Percentiles rank a stretch among this genome's conserved stretches.
Conservation (phyloP, 495 filamentous ascomycete genomes). For the Hyphodiscus hymeniophilus region DNA sequence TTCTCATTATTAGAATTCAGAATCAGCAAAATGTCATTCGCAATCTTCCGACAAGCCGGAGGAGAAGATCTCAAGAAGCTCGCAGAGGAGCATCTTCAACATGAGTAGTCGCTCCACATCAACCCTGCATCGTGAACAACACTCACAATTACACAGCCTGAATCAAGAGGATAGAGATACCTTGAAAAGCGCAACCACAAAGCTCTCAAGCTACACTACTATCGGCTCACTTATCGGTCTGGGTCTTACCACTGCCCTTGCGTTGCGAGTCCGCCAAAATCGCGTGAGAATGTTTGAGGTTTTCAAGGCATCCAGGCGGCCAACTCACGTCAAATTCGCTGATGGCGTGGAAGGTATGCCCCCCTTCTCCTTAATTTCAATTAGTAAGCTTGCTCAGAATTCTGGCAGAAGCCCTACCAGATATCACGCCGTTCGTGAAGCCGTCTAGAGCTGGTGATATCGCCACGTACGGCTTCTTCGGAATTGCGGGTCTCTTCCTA, state of each 20-base stretch:
- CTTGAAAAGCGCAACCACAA: slow-evolving; percentile 43
- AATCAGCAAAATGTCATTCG: not conserved
- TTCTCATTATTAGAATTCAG: too few relatives aligned
- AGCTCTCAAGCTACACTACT: slow-evolving; percentile 41
- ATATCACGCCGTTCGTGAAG: slow-evolving; percentile 47
- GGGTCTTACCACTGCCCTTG: slow-evolving; percentile 48
- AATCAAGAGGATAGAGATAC: slow-evolving; percentile 48
- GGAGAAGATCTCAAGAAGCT: not conserved
- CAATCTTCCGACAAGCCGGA: not conserved
- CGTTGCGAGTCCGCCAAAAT: slow-evolving; percentile 45
- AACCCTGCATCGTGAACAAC: not conserved
- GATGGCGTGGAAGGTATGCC: slow-evolving; percentile 47
- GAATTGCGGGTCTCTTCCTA: slow-evolving; percentile 50
- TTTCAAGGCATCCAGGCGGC: slow-evolving; percentile 49
- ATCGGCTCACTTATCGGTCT: slow-evolving; percentile 54
- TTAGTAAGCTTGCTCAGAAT: not conserved
- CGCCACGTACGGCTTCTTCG: slow-evolving; percentile 56
- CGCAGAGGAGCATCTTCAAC: not conserved
- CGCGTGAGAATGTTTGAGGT: slow-evolving; percentile 49
- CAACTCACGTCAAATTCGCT: slow-evolving; percentile 52
- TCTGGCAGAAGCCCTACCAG: slow-evolving; percentile 48
- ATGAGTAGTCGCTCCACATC: not conserved
- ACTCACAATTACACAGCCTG: slow-evolving; percentile 25
- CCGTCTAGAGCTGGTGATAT: slow-evolving; percentile 52
- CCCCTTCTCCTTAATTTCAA: not conserved